Conservation (phyloP, 192 early-diverging fungal species). For the Backusella westeae region DNA sequence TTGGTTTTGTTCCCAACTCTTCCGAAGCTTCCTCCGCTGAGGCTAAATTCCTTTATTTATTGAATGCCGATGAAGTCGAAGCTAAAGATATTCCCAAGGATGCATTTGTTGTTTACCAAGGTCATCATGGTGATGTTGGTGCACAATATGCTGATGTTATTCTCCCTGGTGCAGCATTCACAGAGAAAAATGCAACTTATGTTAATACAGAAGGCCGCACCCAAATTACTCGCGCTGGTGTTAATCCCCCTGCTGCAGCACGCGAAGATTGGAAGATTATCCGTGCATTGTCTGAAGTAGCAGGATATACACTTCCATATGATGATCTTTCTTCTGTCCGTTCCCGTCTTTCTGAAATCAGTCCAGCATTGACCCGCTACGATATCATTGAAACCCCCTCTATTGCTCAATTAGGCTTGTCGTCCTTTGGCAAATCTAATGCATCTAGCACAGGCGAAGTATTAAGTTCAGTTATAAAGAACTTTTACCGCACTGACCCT, state of each 20-base stretch:
- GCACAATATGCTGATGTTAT: slow-evolving; percentile 94
- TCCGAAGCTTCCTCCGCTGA: slow-evolving; percentile 35
- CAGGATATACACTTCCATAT: slow-evolving; percentile 86
- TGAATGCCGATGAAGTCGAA: slow-evolving; percentile 86
- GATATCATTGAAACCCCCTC: slow-evolving; percentile 63
- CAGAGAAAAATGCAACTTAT: slow-evolving; percentile 93
- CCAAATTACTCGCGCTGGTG: slow-evolving; percentile 89
- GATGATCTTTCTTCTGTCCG: slow-evolving; percentile 82
- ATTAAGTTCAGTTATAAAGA: slow-evolving; percentile 66
- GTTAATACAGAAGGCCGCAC: slow-evolving; percentile 97
- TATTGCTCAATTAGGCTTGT: slow-evolving; percentile 62
- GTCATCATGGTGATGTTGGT: slow-evolving; percentile 97
- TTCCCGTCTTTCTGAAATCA: slow-evolving; percentile 80
- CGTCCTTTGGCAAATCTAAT: slow-evolving; percentile 42
- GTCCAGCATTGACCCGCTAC: slow-evolving; percentile 76
- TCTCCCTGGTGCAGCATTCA: slow-evolving; percentile 92
- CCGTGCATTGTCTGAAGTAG: slow-evolving; percentile 89
- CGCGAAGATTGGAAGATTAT: slow-evolving; percentile 99
- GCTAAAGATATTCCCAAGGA: slow-evolving; percentile 76
- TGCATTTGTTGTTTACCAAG: slow-evolving; percentile 99
- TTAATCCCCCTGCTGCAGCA: slow-evolving; percentile 80
- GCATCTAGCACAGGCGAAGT: slow-evolving; percentile 33
- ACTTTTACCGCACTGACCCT: slow-evolving; percentile 94
- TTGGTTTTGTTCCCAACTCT: slow-evolving; percentile 74
- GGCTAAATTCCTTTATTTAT: slow-evolving; percentile 82